These are phyloP conservation scores for Olyra latifolia DNA, from an alignment of 176 grass and related monocot species.

Conservation along the genomic window DNA sequence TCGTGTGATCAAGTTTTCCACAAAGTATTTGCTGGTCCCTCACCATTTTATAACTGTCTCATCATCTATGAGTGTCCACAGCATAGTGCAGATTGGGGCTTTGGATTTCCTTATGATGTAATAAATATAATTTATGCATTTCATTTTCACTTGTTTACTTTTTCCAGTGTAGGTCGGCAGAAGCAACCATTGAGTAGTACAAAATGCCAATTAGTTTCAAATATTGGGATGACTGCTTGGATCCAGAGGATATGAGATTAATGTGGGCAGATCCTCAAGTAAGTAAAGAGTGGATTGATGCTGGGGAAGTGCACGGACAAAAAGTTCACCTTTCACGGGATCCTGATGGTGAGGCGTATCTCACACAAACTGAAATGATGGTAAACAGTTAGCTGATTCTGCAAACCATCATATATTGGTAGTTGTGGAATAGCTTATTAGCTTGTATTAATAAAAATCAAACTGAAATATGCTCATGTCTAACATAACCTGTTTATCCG, in stretches of 20 bases:
- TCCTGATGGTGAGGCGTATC: slow-evolving; percentile 86
- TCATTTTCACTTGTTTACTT: not conserved
- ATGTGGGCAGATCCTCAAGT: slow-evolving; percentile 82
- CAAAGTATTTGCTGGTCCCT: not conserved
- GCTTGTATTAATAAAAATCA: not conserved
- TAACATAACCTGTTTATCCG: not conserved
- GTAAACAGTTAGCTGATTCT: slow-evolving; percentile 32
- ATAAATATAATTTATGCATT: not conserved
- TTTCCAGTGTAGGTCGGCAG: not conserved
- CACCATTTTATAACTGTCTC: not conserved
- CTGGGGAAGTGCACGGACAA: slow-evolving; percentile 62
- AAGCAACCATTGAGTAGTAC: slow-evolving; percentile 11
- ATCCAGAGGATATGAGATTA: slow-evolving; percentile 69
- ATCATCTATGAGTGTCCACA: not conserved
- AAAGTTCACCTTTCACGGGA: slow-evolving; percentile 95
- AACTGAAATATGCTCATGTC: not conserved
- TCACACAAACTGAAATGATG: slow-evolving; percentile 93
- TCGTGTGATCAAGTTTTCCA: not conserved
- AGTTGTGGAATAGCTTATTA: not conserved
- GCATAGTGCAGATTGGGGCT: not conserved
- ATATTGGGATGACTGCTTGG: slow-evolving; percentile 94
- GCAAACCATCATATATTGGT: not conserved
- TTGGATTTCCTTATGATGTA: not conserved
- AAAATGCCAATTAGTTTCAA: slow-evolving; percentile 86
- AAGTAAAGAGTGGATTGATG: slow-evolving; percentile 88